Base-by-base conservation (phyloP, 2,329 filamentous ascomycete species). In the Bretziella fagacearum region DNA sequence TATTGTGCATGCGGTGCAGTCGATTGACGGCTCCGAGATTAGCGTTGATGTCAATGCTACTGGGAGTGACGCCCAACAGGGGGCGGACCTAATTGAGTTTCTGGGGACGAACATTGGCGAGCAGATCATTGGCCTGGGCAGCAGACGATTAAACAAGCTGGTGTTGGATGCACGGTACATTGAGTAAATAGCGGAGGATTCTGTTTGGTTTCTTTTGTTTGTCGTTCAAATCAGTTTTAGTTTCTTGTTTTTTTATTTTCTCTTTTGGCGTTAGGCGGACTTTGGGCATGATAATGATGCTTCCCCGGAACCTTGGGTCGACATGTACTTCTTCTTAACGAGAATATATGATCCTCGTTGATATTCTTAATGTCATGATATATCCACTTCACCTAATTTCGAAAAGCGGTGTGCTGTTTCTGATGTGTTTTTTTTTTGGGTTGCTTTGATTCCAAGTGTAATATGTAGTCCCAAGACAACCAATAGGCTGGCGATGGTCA, bases 121-220 rank as follows among this genome's bases (percentile, higher is more conserved):
- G 32, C 65, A 65, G 37, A 62, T 77, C 52, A 61, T 64, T 0
- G 57, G 59, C 22, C 55, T 70, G 6, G 65, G 62, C 3, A 69
- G 72, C 52, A 62, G 65, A 33, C 58, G 60, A 30, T 56, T 77
- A 37, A 68, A 72, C 49, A 62, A 62, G 54, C 65, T 66, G 2
- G 64, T 77, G 10, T 57, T 77, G 43, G 71, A 75, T 52, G 71
- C 73, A n/a, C 64, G 67, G 42, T 64, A 66, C 52, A 64, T 74
- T 54, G 69, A 70, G 46, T 51, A 35, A 35, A 17, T 6, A n/a
- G n/a, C 8, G n/a, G 25, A 13, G 6, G 8, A 10, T 10, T 17
- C 10, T 2, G 6, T 39, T 17, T 13, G 33, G 30, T 39, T 13
- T 26, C 4, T 20, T 29, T 46, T 10, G 6, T 46, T 18, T 26